Evolutionary conservation across 169 alveolate species (phyloP).

Genomic region (Plasmodium inui): DNA sequence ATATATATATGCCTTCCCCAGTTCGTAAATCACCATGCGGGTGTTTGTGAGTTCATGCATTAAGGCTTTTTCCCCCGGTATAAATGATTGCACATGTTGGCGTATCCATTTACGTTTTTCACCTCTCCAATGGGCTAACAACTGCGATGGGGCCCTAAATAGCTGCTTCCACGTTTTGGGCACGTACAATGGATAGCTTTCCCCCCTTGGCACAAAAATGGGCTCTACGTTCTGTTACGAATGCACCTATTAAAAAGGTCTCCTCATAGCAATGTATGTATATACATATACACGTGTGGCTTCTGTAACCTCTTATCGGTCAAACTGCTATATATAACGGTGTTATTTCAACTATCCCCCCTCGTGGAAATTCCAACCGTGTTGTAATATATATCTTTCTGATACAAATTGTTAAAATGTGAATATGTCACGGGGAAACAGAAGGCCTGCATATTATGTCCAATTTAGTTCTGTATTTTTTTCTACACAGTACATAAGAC

Average conservation of each 20-base stretch:
- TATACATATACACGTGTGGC: too few species aligned
- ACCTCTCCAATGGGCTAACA: not conserved
- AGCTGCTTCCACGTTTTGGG: not conserved
- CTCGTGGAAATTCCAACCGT: too few species aligned
- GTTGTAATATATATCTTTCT: not conserved
- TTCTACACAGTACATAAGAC: not conserved
- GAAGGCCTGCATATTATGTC: not conserved
- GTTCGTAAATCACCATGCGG: not conserved
- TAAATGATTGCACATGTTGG: not conserved
- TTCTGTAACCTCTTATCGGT: too few species aligned
- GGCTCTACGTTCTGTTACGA: not conserved
- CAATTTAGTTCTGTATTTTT: not conserved
- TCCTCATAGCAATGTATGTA: too few species aligned
- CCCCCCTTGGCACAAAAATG: not conserved
- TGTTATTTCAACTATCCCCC: too few species aligned
- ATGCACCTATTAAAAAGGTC: too few species aligned
- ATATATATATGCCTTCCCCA: not conserved
- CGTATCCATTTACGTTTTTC: not conserved
- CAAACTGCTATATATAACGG: too few species aligned
- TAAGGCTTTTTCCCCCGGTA: not conserved
- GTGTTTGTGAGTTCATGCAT: not conserved
- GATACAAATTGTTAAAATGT: not conserved
- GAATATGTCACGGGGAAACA: not conserved
- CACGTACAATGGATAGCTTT: not conserved
- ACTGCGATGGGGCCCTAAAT: not conserved